phyloP scores from a whole-genome alignment of 108 stramenopile species.

The Epithemia pelagica region DNA sequence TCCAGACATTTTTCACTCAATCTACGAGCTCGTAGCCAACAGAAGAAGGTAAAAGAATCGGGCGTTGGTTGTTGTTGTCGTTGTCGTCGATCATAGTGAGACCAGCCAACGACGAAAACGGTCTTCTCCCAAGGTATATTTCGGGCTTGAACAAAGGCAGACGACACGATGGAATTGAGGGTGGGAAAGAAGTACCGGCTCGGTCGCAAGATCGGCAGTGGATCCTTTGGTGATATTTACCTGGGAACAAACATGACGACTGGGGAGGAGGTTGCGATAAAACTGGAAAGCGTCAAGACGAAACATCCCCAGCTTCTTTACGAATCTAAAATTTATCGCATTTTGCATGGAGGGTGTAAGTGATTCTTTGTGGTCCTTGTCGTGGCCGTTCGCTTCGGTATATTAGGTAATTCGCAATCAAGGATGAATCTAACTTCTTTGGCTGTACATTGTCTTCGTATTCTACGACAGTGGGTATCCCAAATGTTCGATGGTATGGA shows the following conservation, averaged over 20 bases:
- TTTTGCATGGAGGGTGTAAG: constrained; percentile 96
- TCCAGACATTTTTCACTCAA: too few relatives aligned
- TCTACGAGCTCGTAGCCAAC: too few relatives aligned
- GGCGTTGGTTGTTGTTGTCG: too few relatives aligned
- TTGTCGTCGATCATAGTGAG: too few relatives aligned
- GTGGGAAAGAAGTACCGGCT: constrained; percentile 99
- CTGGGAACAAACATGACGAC: constrained; percentile 97
- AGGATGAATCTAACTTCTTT: neutral
- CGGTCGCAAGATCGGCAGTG: constrained; percentile 97
- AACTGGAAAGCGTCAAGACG: constrained; percentile 93
- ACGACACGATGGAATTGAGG: constrained; percentile 98
- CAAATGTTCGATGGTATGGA: constrained; percentile 99
- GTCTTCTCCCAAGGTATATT: too few relatives aligned
- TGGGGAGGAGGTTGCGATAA: constrained; percentile 97
- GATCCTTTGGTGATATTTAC: constrained; percentile 99
- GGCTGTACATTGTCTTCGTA: neutral
- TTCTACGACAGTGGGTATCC: constrained; percentile 92
- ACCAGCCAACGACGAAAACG: too few relatives aligned
- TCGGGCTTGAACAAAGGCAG: too few relatives aligned
- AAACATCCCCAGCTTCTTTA: constrained; percentile 96
- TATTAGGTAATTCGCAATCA: too few relatives aligned
- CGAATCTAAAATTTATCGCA: constrained; percentile 98
- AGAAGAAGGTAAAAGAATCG: too few relatives aligned
- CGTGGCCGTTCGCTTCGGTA: too few relatives aligned
- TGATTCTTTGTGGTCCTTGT: constrained; percentile 10